These are phyloP conservation scores for Fusarium sp. DNA, from an alignment of 2,329 filamentous ascomycete genomes.

Conservation along the genomic window DNA sequence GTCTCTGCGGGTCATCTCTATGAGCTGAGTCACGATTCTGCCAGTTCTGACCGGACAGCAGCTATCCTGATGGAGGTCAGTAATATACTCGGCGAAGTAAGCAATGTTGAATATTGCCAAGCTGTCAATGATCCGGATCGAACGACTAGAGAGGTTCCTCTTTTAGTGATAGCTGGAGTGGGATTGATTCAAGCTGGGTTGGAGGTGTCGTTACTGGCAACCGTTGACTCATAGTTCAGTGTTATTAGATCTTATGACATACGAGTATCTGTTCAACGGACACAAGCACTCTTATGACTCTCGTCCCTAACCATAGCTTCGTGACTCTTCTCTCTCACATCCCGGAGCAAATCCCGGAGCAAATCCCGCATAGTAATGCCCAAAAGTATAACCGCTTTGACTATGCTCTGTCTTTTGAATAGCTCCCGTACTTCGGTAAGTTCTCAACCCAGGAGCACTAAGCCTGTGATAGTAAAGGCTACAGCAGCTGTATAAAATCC, in stretches of 20 bases:
- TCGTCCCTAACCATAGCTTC: no score
- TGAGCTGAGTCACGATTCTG: not conserved
- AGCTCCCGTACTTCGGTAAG: rapidly evolving
- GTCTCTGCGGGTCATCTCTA: not conserved
- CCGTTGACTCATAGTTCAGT: not conserved
- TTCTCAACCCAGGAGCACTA: not conserved
- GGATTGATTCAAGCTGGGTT: not conserved
- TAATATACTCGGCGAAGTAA: not conserved
- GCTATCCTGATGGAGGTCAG: not conserved
- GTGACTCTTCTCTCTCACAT: not conserved
- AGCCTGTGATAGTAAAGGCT: rapidly evolving
- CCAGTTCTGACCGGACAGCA: not conserved
- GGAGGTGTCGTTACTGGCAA: not conserved
- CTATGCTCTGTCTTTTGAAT: rapidly evolving
- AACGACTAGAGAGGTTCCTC: not conserved
- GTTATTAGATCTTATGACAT: not conserved
- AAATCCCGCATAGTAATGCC: not conserved
- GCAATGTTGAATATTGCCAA: not conserved
- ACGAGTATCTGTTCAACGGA: no score
- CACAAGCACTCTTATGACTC: no score
- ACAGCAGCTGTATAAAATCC: not conserved
- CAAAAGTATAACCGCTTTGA: not conserved
- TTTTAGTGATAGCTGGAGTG: not conserved
- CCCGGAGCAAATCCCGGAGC: not conserved
- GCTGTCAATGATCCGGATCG: not conserved